phyloP scores from a whole-genome alignment of 2,329 filamentous ascomycete genomes.

The Tolypocladium pustulatum region DNA sequence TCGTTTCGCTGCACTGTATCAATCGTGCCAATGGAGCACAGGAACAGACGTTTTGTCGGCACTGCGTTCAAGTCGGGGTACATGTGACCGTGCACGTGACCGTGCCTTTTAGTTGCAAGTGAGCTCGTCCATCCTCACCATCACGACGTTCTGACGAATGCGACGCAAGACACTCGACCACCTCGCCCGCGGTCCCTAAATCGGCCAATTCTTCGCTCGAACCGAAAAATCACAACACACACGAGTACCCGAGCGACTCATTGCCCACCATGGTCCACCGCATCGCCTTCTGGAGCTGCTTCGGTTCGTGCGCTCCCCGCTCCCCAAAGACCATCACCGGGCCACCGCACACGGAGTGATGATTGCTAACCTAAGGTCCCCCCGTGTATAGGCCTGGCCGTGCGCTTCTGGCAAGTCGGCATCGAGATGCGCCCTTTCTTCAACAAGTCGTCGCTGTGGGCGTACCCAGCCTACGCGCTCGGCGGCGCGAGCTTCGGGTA shows the following conservation, averaged over 20 bases:
- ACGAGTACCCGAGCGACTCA: constrained; percentile 11
- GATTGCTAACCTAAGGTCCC: not conserved
- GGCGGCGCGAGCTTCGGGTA: constrained; percentile 90
- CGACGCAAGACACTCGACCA: constrained; percentile 2
- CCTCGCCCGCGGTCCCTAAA: constrained; percentile 9
- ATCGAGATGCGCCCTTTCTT: constrained; percentile 97
- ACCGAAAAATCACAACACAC: constrained; percentile 3
- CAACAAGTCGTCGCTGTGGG: constrained; percentile 74
- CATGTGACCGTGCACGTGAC: constrained; percentile 6
- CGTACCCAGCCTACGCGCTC: constrained; percentile 79
- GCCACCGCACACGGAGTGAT: not conserved
- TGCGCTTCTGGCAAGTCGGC: constrained; percentile 92
- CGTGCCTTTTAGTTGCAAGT: not conserved
- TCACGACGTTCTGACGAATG: constrained; percentile 13
- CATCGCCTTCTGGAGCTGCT: constrained; percentile 77
- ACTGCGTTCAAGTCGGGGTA: not conserved
- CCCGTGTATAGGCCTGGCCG: constrained; percentile 62
- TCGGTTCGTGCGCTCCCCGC: constrained; percentile 54
- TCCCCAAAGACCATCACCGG: not conserved
- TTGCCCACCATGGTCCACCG: constrained; percentile 45
- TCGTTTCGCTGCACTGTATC: not conserved
- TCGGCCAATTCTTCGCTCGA: constrained; percentile 8
- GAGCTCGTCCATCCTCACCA: constrained; percentile 10
- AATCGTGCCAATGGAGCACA: not conserved
- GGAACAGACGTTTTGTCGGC: too few relatives aligned